Evolutionary conservation across 257 asterid genomes (phyloP).

Genomic region (Lavandula angustifolia): DNA sequence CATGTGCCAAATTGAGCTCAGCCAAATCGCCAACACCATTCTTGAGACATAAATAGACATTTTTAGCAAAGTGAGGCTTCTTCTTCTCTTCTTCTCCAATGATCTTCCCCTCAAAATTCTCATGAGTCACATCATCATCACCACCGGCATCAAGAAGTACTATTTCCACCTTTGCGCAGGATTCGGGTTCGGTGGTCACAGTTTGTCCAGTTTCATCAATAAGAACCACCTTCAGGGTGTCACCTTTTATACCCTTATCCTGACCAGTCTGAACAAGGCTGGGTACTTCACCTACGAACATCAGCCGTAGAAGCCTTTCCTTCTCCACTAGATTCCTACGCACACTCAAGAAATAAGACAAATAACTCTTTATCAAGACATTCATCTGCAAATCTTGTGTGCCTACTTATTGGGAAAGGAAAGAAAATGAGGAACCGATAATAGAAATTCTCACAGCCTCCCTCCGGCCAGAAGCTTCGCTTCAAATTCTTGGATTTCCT

Average conservation of each 20-base stretch:
- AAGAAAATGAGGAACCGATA: background rate
- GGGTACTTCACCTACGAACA: slow-evolving; percentile 42
- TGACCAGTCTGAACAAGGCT: slow-evolving; percentile 41
- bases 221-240: slow-evolving; percentile 38
- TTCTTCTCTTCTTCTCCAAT: slow-evolving; percentile 39
- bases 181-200: slow-evolving; percentile 38
- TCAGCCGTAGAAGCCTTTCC: slow-evolving; percentile 40
- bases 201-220: slow-evolving; percentile 33
- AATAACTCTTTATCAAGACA: background rate
- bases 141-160: slow-evolving; percentile 38
- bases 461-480: slow-evolving; percentile 21
- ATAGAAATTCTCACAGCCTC: slow-evolving; percentile 40
- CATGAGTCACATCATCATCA: slow-evolving; percentile 31
- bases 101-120: slow-evolving; percentile 39
- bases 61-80: slow-evolving; percentile 47
- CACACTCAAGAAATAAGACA: background rate
- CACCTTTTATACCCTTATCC: slow-evolving; percentile 33
- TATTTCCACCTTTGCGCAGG: slow-evolving; percentile 48
- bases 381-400: background rate
- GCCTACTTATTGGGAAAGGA: background rate
- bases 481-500: slow-evolving; percentile 33
- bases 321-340: slow-evolving; percentile 35
- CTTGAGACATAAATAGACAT: slow-evolving; percentile 28
- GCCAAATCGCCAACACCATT: slow-evolving; percentile 40
- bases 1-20: slow-evolving; percentile 43